Conservation (phyloP, 345 rosid species). For the Xanthoceras sorbifolium region DNA sequence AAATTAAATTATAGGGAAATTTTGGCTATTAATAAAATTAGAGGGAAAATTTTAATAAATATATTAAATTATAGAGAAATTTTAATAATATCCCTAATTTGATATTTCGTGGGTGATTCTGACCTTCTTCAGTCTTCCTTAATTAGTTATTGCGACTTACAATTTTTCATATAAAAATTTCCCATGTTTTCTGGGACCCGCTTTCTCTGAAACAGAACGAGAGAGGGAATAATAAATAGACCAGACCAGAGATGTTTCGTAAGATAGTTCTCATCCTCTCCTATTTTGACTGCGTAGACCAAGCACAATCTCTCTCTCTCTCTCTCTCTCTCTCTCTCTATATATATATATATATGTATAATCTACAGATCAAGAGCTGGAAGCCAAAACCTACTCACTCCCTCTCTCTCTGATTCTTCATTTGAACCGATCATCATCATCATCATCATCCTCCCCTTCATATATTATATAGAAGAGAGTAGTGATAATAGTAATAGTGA, state of each 20-base stretch:
- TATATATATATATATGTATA: not conserved
- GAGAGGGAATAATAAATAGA: too few species aligned
- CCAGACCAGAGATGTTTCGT: conserved; percentile 5
- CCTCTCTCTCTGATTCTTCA: not conserved
- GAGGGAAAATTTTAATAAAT: too few species aligned
- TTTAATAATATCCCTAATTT: too few species aligned
- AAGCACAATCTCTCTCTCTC: not conserved
- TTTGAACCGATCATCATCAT: not conserved
- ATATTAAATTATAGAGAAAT: too few species aligned
- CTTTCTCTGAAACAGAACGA: not conserved
- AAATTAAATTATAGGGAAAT: too few species aligned
- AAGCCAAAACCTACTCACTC: not conserved
- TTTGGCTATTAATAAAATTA: too few species aligned
- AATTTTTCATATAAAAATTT: too few species aligned
- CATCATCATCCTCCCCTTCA: too few species aligned
- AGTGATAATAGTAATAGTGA: not conserved
- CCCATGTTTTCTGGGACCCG: not conserved
- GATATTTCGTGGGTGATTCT: too few species aligned
- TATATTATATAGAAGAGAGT: too few species aligned
- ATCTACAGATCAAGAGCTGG: not conserved
- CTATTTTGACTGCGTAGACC: not conserved
- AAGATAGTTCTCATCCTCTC: not conserved
- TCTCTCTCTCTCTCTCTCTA: not conserved
- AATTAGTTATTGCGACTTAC: too few species aligned
- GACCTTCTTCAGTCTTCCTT: too few species aligned